These are phyloP conservation scores for Entomortierella parvispora DNA, from an alignment of 192 early-diverging fungal genomes.

Conservation along the genomic window DNA sequence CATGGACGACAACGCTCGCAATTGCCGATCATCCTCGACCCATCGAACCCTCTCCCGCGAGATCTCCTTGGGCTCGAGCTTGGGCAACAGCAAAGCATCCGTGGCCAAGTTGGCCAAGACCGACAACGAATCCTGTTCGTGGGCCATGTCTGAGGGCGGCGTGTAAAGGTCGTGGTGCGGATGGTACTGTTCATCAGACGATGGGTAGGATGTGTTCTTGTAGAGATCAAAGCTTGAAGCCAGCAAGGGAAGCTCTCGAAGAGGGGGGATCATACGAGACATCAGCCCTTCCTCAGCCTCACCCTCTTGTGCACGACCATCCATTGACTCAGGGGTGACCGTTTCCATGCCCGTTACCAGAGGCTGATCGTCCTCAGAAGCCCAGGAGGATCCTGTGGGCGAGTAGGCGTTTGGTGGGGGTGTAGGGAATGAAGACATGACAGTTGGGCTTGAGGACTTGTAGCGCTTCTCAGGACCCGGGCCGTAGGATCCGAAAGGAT, in stretches of 20 bases:
- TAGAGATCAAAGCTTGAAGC: conserved; percentile 11
- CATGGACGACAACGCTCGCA: conserved; percentile 52
- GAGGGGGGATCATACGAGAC: not conserved
- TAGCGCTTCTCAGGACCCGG: conserved; percentile 30
- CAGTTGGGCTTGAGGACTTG: conserved; percentile 34
- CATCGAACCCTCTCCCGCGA: conserved; percentile 39
- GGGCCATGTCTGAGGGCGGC: not conserved
- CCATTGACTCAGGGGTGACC: conserved; percentile 21
- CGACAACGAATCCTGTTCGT: conserved; percentile 45
- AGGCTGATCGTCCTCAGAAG: conserved; percentile 46
- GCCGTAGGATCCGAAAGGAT: conserved; percentile 12
- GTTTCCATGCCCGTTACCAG: conserved; percentile 14
- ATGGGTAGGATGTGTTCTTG: conserved; percentile 9
- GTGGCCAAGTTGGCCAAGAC: conserved; percentile 47
- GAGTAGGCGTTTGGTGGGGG: conserved; percentile 40
- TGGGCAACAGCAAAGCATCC: conserved; percentile 41
- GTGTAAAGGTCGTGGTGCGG: not conserved
- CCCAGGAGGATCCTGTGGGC: conserved; percentile 39
- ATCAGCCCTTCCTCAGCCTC: conserved; percentile 6
- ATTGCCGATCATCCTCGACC: conserved; percentile 51
- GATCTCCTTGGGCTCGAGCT: conserved; percentile 44
- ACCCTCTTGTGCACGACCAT: not conserved
- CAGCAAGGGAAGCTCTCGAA: not conserved
- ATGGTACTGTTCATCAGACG: not conserved
- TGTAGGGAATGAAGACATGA: conserved; percentile 27